These are phyloP conservation scores for Lineolata rhizophorae DNA, from an alignment of 495 filamentous ascomycete genomes.

Conservation along the genomic window DNA sequence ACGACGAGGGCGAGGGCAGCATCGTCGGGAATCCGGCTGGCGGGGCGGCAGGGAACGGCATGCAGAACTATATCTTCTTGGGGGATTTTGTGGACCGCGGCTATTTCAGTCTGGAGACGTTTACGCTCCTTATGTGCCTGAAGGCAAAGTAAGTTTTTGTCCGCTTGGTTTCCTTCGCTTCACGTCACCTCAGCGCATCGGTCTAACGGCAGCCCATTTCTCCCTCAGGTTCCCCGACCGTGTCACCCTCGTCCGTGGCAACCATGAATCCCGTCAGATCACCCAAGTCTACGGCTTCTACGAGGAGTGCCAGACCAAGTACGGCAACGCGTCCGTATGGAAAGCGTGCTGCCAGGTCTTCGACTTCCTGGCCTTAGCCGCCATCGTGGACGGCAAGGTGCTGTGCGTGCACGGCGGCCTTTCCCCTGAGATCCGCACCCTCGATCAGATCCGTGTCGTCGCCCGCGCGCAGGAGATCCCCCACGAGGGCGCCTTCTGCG, in stretches of 20 bases:
- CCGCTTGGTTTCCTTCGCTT: too few relatives aligned
- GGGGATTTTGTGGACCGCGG: conserved; percentile 96
- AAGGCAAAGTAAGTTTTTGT: conserved; percentile 67
- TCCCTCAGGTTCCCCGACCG: conserved; percentile 63
- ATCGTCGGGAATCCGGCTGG: too few relatives aligned
- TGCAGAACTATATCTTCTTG: conserved; percentile 83
- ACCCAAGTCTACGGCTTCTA: conserved; percentile 99
- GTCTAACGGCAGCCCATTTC: neutral
- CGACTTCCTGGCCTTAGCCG: conserved; percentile 88
- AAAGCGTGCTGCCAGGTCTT: conserved; percentile 98
- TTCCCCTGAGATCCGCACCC: conserved; percentile 84
- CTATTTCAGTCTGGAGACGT: conserved; percentile 93
- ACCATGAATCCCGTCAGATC: conserved; percentile 94
- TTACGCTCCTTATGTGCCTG: conserved; percentile 84
- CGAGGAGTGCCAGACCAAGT: conserved; percentile 94
- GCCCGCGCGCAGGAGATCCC: conserved; percentile 94
- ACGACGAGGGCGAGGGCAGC: conserved; percentile 7
- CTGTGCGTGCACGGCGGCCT: conserved; percentile 95
- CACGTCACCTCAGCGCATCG: neutral
- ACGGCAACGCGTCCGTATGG: conserved; percentile 96
- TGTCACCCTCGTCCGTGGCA: conserved; percentile 88
- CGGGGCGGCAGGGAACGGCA: conserved; percentile 23
- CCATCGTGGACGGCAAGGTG: conserved; percentile 91
- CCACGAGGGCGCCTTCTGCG: conserved; percentile 94
- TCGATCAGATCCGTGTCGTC: conserved; percentile 95